Evolutionary conservation across 1,284 basidiomycete species (phyloP).

Genomic region (Ceratobasidium sp.): DNA sequence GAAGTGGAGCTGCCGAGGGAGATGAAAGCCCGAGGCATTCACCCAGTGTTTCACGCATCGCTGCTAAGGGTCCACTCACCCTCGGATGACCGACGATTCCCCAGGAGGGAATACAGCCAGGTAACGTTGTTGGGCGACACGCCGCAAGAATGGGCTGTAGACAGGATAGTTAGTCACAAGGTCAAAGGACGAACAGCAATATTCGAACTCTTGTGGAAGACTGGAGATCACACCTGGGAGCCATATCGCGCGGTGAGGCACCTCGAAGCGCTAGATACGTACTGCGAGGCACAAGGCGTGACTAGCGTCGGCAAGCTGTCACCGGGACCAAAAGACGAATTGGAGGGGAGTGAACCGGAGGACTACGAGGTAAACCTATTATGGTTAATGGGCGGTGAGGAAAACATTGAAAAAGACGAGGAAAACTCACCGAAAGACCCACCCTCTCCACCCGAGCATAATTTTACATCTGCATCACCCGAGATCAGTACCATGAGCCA

Average conservation of each 20-base stretch:
- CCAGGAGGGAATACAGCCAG: neutral
- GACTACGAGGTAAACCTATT: neutral
- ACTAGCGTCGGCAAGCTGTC: neutral
- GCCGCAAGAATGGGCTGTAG: slow-evolving; percentile 52
- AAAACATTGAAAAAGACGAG: neutral
- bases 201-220: neutral
- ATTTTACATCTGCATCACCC: neutral
- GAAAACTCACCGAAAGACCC: neutral
- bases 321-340: neutral
- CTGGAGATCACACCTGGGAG: slow-evolving; percentile 20
- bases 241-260: neutral
- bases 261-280: neutral
- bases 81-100: slow-evolving; percentile 32
- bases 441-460: neutral
- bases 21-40: slow-evolving; percentile 42
- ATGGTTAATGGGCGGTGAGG: neutral
- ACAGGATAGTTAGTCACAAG: slow-evolving; percentile 51
- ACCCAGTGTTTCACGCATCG: slow-evolving; percentile 39
- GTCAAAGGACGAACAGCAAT: slow-evolving; percentile 44
- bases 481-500: neutral
- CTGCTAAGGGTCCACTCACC: slow-evolving; percentile 45
- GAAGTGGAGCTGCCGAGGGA: slow-evolving; percentile 51
- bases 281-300: slow-evolving; percentile 2
- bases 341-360: neutral
- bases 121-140: neutral